A percentile compares a stretch with the other conserved stretches of the same genome.
Conservation (phyloP, 805 yeast genomes). For the Blastobotrys mokoenaii region DNA sequence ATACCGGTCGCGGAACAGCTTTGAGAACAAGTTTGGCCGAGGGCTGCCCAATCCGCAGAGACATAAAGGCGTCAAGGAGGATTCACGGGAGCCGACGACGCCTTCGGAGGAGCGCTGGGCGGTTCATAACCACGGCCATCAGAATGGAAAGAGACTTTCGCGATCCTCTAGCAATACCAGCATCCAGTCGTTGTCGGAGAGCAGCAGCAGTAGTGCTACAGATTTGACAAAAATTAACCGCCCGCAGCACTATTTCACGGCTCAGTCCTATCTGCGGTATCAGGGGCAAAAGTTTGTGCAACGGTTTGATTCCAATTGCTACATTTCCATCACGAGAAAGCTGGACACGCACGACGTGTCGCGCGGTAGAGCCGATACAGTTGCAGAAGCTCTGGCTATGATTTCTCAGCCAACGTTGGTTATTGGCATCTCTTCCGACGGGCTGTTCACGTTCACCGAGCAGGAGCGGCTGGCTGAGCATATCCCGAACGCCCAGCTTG, state of each 20-base stretch:
- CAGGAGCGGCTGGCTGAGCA: constrained; percentile 74
- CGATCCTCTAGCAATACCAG: not conserved
- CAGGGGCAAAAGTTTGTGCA: constrained; percentile 87
- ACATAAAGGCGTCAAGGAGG: constrained; percentile 14
- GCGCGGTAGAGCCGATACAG: constrained; percentile 52
- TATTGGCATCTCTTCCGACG: constrained; percentile 88
- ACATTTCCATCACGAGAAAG: constrained; percentile 87
- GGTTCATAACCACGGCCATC: constrained; percentile 80
- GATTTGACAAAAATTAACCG: constrained; percentile 4
- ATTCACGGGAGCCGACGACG: constrained; percentile 29
- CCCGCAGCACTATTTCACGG: constrained; percentile 69
- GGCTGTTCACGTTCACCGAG: constrained; percentile 84
- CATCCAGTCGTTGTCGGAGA: not conserved
- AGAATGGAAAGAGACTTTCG: constrained; percentile 22
- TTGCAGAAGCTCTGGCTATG: constrained; percentile 46
- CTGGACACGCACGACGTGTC: constrained; percentile 92
- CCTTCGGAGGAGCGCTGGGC: constrained; percentile 69
- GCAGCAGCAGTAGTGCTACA: no score
- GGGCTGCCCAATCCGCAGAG: constrained; percentile 47
- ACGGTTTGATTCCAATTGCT: constrained; percentile 94
- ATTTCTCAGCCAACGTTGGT: constrained; percentile 71
- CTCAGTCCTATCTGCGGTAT: constrained; percentile 88
- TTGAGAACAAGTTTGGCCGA: constrained; percentile 89
- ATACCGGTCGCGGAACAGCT: constrained; percentile 84
- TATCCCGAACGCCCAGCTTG: constrained; percentile 60